Evolutionary conservation across 2,329 filamentous ascomycete genomes (phyloP), one percentile per base, ranked within the genome.

Genomic region (Phialophora expanda): DNA sequence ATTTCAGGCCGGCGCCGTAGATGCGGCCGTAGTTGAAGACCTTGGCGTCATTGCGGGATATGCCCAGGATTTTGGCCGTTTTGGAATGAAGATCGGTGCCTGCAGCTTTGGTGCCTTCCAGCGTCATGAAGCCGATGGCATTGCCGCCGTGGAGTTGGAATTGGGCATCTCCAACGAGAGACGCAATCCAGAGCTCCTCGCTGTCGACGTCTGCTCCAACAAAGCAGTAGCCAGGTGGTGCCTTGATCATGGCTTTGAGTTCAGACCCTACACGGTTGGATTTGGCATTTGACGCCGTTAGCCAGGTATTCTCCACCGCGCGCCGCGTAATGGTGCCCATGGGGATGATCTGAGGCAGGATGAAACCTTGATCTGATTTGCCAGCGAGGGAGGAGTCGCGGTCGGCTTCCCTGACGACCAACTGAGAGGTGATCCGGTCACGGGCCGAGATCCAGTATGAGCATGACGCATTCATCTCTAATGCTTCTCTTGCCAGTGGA

Each of bases 11-110:
- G 4, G 95, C 96, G n/a, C 95, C 96, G 74, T 99, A 99, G 56
- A 99, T 99, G 48, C 96, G 91, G 7, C 96, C 96, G 73, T 99
- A 99, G 77, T 99, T 99, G 83, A 99, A 99, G 0, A 99, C 88
- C 76, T 99, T 99, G 65, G 95, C 95, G 74, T 97, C 89, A 74
- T 97, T 97, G 67, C 95, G 87, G 2, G 92, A 96, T 67, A 99
- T 99, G 6, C 93, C 94, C 1, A 99, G 79, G 64, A 99, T 99
- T 5, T 86, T 85, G 1, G 95, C 96, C 30, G 95, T 99, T 34
- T 94, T 91, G 6, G 93, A 97, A 78, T 99, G 94, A 63, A 98
- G 80, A 77, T 99, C 94, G 0, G 94, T 99, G 3, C 94, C 94
- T 2, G 91, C 92, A 5, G 92, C 89, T 79, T 99, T 98, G 57